These are phyloP conservation scores for Blastocrithidia nonstop DNA, from an alignment of 208 protist genomes.

Conservation along the genomic window DNA sequence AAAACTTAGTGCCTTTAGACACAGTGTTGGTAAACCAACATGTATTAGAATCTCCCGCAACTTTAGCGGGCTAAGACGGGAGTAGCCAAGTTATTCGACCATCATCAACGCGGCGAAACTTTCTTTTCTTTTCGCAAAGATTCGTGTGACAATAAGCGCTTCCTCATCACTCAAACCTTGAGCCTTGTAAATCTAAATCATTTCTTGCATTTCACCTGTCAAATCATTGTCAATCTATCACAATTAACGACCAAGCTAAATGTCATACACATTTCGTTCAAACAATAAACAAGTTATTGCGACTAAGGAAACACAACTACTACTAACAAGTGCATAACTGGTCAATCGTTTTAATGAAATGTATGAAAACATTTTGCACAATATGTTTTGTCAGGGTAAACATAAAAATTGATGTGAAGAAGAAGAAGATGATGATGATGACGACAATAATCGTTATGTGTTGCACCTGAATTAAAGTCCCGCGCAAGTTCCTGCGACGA, in stretches of 20 bases:
- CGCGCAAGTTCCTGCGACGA: constrained; percentile 10
- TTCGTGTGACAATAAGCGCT: constrained; percentile 61
- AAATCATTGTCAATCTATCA: constrained; percentile 90
- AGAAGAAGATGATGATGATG: too few relatives aligned
- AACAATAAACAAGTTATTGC: constrained; percentile 25
- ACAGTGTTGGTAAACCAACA: constrained; percentile 32
- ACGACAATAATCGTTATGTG: too few relatives aligned
- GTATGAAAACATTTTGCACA: constrained; percentile 5
- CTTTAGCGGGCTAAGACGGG: constrained; percentile 55
- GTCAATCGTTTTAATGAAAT: constrained; percentile 13
- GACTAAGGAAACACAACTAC: constrained; percentile 25
- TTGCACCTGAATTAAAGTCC: constrained; percentile 2
- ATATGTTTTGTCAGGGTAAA: too few relatives aligned
- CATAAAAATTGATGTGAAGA: too few relatives aligned
- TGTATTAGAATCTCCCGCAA: constrained; percentile 35
- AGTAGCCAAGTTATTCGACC: constrained; percentile 90
- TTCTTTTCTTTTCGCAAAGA: constrained; percentile 71
- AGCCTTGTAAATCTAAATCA: constrained; percentile 86
- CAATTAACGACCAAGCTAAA: constrained; percentile 81
- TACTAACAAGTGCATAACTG: constrained; percentile 16
- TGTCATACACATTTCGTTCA: constrained; percentile 61
- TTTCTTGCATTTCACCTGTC: constrained; percentile 82
- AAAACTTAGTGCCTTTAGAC: constrained; percentile 35
- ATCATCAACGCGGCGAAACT: constrained; percentile 90
- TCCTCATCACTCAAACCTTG: constrained; percentile 83